These are phyloP conservation scores for Malassezia arunalokei DNA, from an alignment of 1,284 basidiomycete species.

Conservation along the genomic window DNA sequence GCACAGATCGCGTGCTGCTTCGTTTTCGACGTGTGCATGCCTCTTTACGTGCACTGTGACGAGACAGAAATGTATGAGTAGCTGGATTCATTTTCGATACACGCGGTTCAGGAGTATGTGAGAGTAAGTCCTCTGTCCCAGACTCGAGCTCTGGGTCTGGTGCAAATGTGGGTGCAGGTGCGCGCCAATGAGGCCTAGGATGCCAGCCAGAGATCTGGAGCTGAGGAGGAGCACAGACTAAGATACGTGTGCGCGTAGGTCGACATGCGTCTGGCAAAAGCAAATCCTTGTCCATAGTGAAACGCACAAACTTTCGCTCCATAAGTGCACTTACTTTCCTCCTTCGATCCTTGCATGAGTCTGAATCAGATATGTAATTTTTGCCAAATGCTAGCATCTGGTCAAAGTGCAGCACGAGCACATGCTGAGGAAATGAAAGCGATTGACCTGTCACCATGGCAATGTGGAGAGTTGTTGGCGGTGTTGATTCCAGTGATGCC, in stretches of 20 bases:
- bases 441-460: slow-evolving; percentile 6
- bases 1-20: background rate
- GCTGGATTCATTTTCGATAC: background rate
- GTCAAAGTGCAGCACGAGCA: background rate
- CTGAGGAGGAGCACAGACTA: slow-evolving; percentile 18
- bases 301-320: slow-evolving; percentile 27
- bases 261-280: slow-evolving; percentile 11
- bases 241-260: slow-evolving; percentile 18
- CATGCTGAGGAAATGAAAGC: slow-evolving; percentile 4
- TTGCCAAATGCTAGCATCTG: background rate
- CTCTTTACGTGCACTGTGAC: too few species aligned
- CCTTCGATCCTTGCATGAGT: slow-evolving; percentile 13
- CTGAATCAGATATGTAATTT: background rate
- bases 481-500: background rate
- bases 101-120: background rate
- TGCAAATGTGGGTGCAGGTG: background rate
- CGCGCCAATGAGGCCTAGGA: slow-evolving; percentile 17
- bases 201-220: slow-evolving; percentile 26
- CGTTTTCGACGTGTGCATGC: too few species aligned
- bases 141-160: background rate
- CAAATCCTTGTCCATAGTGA: slow-evolving; percentile 17
- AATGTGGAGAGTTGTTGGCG: background rate
- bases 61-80: background rate
- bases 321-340: slow-evolving; percentile 21
- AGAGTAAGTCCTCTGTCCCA: background rate